Evolutionary conservation across 23 red algal species (phyloP), one percentile per base, ranked within the genome.

Genomic region (Gracilariopsis chorda): DNA sequence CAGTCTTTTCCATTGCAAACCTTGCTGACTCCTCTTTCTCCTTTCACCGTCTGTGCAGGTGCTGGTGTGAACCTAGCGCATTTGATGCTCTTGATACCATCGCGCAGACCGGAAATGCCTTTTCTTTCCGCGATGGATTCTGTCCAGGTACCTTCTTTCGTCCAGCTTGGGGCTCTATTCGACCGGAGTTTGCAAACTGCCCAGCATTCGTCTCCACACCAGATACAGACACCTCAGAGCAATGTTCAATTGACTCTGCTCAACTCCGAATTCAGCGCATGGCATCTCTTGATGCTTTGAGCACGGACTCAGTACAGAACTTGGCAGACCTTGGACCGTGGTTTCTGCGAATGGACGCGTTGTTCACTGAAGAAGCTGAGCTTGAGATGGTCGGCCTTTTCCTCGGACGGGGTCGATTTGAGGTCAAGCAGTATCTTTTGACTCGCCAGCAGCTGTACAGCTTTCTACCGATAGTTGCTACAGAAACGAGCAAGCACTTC

Each of bases 371-470:
- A 17, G 82, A 86, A 42, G 43, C 82, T 11, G 23, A 14, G 43
- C 71, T 70, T 24, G 82, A 86, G 39, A 34, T 70, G 43, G 82
- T 73, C 33, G 82, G 82, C 21, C 33, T 86, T 21, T 86, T 86
- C 59, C 63, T 71, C 20, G 82, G 24, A 20, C 58, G 44, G 24
- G 82, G 82, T 7, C 82, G 82, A 12, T 86, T 86, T 48, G 82
- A 86, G 44, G 82, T 86, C 60, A 86, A 86, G 82, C 82, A 86
- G 20, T 86, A 86, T 62, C 51, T 86, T 43, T 70, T 86, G 82
- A 86, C 82, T 37, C 58, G 82, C 27, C 82, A 86, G 46, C 60
- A 24, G 8, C 17, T 65, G 62, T 86, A 86, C 42, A 65, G 61
- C 58, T 86, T 86, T 39, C 39, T 52, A 28, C 57, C 58, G 13